Conservation (phyloP, 169 alveolate genomes). For the Cryptosporidium canis region DNA sequence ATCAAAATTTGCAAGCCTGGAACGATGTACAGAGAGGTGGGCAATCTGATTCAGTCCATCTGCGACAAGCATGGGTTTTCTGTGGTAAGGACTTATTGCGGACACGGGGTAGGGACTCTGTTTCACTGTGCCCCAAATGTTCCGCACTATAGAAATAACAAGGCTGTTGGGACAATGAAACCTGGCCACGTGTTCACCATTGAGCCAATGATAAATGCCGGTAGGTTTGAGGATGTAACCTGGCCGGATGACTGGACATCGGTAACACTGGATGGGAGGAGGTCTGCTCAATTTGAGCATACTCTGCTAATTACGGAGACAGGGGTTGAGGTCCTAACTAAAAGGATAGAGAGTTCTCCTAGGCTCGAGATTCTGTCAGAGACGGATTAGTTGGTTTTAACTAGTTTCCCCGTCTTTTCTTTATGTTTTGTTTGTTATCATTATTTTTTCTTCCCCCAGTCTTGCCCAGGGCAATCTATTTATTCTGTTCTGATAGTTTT, state of each 20-base stretch:
- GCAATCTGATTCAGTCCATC: conserved; percentile 88
- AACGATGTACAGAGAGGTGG: conserved; percentile 95
- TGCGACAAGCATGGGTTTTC: conserved; percentile 85
- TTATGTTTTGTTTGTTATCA: not conserved
- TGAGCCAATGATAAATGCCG: conserved; percentile 99
- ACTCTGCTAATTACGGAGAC: conserved; percentile 94
- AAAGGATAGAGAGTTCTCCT: conserved; percentile 91
- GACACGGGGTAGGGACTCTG: conserved; percentile 98
- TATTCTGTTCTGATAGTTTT: conserved; percentile 5
- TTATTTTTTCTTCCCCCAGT: not conserved
- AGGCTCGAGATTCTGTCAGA: conserved; percentile 79
- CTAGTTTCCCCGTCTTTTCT: not conserved
- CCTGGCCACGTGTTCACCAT: conserved; percentile 98
- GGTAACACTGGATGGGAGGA: conserved; percentile 89
- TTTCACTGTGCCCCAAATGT: conserved; percentile 96
- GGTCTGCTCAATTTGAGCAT: conserved; percentile 96
- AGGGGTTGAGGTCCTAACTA: conserved; percentile 94
- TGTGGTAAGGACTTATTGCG: conserved; percentile 94
- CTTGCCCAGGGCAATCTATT: conserved; percentile 1
- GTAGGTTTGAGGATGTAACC: conserved; percentile 89
- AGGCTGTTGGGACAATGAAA: conserved; percentile 94
- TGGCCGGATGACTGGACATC: conserved; percentile 99
- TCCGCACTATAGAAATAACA: conserved; percentile 97
- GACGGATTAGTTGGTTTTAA: not conserved
- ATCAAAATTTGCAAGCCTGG: conserved; percentile 95